These are phyloP conservation scores for Monosporozyma solicola DNA, from an alignment of 805 yeast species.

Conservation along the genomic window DNA sequence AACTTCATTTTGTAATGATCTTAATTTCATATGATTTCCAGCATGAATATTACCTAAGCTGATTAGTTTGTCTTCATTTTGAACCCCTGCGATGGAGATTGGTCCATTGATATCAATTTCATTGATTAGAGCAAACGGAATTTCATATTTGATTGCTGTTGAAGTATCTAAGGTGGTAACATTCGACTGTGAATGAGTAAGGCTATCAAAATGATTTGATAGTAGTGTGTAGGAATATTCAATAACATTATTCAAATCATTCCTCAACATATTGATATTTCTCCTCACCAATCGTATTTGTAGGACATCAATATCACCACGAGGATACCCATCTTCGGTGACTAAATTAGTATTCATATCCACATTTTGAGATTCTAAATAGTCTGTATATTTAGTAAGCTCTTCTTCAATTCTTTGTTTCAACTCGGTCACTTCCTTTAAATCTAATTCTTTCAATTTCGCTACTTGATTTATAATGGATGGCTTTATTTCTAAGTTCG, in stretches of 20 bases:
- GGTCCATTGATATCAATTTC: constrained; percentile 49
- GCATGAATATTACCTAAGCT: constrained; percentile 47
- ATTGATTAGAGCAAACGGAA: constrained; percentile 50
- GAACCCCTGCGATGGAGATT: constrained; percentile 46
- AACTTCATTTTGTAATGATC: constrained; percentile 38
- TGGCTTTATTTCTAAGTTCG: constrained; percentile 9
- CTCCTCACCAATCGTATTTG: constrained; percentile 53
- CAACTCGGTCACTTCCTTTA: constrained; percentile 20
- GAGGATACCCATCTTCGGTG: constrained; percentile 74
- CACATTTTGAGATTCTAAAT: constrained; percentile 38
- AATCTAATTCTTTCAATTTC: not conserved
- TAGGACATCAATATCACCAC: constrained; percentile 74
- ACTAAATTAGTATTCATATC: constrained; percentile 60
- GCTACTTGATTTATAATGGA: constrained; percentile 5
- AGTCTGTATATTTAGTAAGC: constrained; percentile 34
- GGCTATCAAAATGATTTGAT: constrained; percentile 33
- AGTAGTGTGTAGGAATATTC: constrained; percentile 40
- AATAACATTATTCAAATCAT: constrained; percentile 52
- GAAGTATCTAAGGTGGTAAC: not conserved
- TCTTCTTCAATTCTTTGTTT: constrained; percentile 37
- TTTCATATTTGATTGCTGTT: constrained; percentile 6
- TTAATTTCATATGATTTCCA: constrained; percentile 45
- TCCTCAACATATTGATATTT: constrained; percentile 55
- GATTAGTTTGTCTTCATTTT: constrained; percentile 44
- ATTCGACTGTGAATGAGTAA: not conserved